Conservation (phyloP, 2,329 filamentous ascomycete species). For the Thielaviopsis ethacetica region DNA sequence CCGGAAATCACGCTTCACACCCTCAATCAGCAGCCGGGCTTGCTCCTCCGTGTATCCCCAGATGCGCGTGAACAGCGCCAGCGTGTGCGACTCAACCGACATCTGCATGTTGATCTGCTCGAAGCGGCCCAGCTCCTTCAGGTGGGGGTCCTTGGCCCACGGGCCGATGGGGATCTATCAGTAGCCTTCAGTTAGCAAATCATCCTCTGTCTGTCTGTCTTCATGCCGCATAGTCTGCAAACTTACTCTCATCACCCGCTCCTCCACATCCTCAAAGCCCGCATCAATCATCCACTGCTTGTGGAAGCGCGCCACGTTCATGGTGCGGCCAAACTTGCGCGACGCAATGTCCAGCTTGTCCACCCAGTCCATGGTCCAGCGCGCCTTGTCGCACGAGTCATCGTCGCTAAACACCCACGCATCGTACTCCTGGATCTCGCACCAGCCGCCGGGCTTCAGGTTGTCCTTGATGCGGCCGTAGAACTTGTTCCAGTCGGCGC, state of each 20-base stretch:
- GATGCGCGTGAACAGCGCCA: constrained; percentile 24
- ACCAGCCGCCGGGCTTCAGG: constrained; percentile 21
- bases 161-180: constrained; percentile 23
- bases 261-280: constrained; percentile 22
- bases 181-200: too few relatives aligned
- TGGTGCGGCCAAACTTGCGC: constrained; percentile 22
- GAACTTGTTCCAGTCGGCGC: constrained; percentile 19
- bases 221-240: too few relatives aligned
- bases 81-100: constrained; percentile 26
- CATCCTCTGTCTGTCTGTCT: too few relatives aligned
- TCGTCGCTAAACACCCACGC: constrained; percentile 24
- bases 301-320: constrained; percentile 23
- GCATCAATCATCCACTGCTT: constrained; percentile 24
- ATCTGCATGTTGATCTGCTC: constrained; percentile 26
- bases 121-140: constrained; percentile 23
- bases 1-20: constrained; percentile 23
- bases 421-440: constrained; percentile 26
- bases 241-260: constrained; percentile 18
- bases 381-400: constrained; percentile 21
- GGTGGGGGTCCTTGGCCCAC: constrained; percentile 21
- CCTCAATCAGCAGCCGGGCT: constrained; percentile 25
- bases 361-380: constrained; percentile 25
- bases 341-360: constrained; percentile 22
- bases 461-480: constrained; percentile 17
- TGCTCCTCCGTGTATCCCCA: constrained; percentile 24